phyloP scores from a whole-genome alignment of 192 early-diverging fungal genomes.

The Mortierella claussenii region DNA sequence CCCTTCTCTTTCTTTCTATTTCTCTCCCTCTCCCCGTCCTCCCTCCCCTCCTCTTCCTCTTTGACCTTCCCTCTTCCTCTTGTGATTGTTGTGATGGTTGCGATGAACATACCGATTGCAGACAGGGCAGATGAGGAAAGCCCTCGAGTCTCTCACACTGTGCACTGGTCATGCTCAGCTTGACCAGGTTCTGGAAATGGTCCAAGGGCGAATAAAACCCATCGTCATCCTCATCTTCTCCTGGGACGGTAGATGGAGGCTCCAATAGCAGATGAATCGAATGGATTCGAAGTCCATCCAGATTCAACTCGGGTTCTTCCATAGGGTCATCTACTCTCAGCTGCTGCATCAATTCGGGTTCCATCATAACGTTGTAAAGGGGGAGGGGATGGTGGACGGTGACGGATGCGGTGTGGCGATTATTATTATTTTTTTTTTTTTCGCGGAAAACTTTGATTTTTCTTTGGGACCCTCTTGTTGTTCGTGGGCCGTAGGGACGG shows the following conservation, averaged over 20 bases:
- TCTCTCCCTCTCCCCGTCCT: slow-evolving; percentile 2
- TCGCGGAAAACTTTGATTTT: slow-evolving; percentile 1
- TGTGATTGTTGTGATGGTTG: background rate
- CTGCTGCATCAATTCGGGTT: slow-evolving; percentile 38
- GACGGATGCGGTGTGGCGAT: background rate
- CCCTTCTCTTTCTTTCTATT: background rate
- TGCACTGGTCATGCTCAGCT: slow-evolving; percentile 36
- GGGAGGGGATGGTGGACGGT: background rate
- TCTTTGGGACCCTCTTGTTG: too few species aligned
- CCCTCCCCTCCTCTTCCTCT: background rate
- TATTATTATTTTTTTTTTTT: background rate
- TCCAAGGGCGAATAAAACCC: slow-evolving; percentile 45
- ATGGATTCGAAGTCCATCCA: slow-evolving; percentile 31
- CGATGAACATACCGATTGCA: slow-evolving; percentile 44
- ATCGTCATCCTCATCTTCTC: slow-evolving; percentile 22
- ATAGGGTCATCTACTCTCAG: slow-evolving; percentile 44
- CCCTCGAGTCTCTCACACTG: slow-evolving; percentile 35
- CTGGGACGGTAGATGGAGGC: slow-evolving; percentile 15
- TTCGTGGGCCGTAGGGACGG: background rate
- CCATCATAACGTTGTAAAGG: slow-evolving; percentile 19
- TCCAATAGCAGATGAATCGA: slow-evolving; percentile 33
- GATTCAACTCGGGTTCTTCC: slow-evolving; percentile 37
- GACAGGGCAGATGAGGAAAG: slow-evolving; percentile 36
- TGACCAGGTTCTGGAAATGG: slow-evolving; percentile 47
- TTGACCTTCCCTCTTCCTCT: background rate